These are phyloP conservation scores for Alternaria sp. DNA, from an alignment of 2,329 filamentous ascomycete genomes.

Conservation along the genomic window DNA sequence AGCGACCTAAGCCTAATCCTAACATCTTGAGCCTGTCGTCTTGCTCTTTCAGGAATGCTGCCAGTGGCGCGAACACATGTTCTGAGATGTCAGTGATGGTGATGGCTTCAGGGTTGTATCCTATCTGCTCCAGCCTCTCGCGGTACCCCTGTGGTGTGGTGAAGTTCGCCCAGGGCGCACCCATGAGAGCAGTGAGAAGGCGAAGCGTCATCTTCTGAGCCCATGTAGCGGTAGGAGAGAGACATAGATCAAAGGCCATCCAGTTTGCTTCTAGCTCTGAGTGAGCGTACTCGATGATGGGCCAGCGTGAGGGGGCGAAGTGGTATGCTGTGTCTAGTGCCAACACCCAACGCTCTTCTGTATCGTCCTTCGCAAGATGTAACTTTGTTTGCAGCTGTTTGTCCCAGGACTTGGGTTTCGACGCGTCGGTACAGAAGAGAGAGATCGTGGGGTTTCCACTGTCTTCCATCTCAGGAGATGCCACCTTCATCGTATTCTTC, in stretches of 20 bases:
- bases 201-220: slow-evolving; percentile 44
- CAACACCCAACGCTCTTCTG: slow-evolving; percentile 57
- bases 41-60: slow-evolving; percentile 51
- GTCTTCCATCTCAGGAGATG: neutral
- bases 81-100: slow-evolving; percentile 59
- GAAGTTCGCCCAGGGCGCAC: slow-evolving; percentile 59
- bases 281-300: slow-evolving; percentile 54
- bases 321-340: slow-evolving; percentile 65
- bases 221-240: slow-evolving; percentile 28
- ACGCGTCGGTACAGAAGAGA: slow-evolving; percentile 60
- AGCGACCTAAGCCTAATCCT: slow-evolving; percentile 49
- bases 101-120: slow-evolving; percentile 54
- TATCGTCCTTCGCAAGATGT: neutral
- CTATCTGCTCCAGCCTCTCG: slow-evolving; percentile 54
- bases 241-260: slow-evolving; percentile 63
- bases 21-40: slow-evolving; percentile 43
- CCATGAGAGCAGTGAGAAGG: slow-evolving; percentile 55
- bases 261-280: slow-evolving; percentile 54
- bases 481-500: neutral
- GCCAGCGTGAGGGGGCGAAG: slow-evolving; percentile 60
- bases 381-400: slow-evolving; percentile 26
- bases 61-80: slow-evolving; percentile 60
- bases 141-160: slow-evolving; percentile 56
- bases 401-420: slow-evolving; percentile 54
- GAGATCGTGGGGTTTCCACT: slow-evolving; percentile 25